Evolutionary conservation across 208 protist species (phyloP), one percentile per base, ranked within the genome.

Genomic region (Trypanosoma theileri): DNA sequence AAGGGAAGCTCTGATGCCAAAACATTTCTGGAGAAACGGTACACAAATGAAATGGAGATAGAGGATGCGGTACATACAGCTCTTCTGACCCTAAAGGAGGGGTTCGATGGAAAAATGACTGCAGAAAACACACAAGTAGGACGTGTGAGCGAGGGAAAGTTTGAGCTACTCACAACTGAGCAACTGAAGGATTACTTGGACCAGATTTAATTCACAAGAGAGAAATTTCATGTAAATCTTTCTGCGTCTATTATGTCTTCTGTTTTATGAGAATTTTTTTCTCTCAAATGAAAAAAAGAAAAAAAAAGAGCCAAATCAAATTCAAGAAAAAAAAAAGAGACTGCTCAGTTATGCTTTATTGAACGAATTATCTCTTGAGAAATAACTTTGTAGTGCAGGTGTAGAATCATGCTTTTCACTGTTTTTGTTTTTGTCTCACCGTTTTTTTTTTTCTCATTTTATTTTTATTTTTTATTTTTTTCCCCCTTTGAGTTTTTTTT

Each of bases 1-100:
- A 98, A 99, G 59, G 97, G 98, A 71, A 97, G 94, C 67, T 73
- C 95, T 10, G 98, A 98, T 57, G 96, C 98, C 14, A 99, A 99
- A 72, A 98, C 96, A 8, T 99, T 99, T 69, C 72, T 99, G 35
- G 98, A 99, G 85, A 99, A 99, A 85, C 94, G 98, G 14, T 99
- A 99, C 76, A 98, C 87, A 57, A 93, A 93, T 24, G 98, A 99
- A 60, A 98, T 99, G 69, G 98, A 99, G 65, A 79, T 99, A 9
- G 98, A 99, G 70, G 99, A 99, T 89, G 98, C 99, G 14, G 96
- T 99, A 31, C 96, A 99, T 80, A 99, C 97, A 3, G 98, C 99
- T 12, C 95, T 99, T 51, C 78, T 99, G 17, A 99, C 98, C 6
- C 78, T 99, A 9, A 99, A 99, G 74, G 98, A 99, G 60, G 87